Evolutionary conservation across 164 flowering plant species (phyloP), one percentile per base, ranked within the genome.

Genomic region (Litsea cubeba): DNA sequence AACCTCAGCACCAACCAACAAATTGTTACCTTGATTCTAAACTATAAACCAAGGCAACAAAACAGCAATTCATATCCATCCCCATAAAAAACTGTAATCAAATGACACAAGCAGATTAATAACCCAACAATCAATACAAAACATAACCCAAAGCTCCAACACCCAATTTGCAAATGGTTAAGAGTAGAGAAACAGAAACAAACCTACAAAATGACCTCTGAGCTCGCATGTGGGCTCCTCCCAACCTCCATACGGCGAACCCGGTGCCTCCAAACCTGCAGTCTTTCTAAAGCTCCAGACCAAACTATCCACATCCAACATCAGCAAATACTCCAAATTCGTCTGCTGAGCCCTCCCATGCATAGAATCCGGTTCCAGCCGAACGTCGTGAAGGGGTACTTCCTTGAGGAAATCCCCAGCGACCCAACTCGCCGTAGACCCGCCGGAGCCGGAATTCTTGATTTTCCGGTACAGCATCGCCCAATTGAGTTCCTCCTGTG

Each of bases 191-290:
- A 46, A 0, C 28, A 25, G 7, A 8, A 1, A 73, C 70, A 25
- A 26, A 90, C 98, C 98, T 22, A 93, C 97, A 79, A 95, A 95
- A 84, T 95, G 99, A 26, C 99, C 99, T 0, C 99, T 90, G 78
- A 95, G 97, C 86, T 95, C 93, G 20, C 1, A 3, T 24, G 23
- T 32, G 0, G 93, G 88, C 1, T n/a, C 82, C 80, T 95, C 99
- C 99, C 98, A 95, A 0, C 99, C 99, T 40, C 88, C 92, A 76
- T 91, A 90, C 0, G 98, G 81, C 11, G n/a, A 50, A 3, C 96
- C 91, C 0, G 84, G 86, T 0, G 90, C 87, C 8, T 83, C 74
- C 84, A 93, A 84, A 28, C 91, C 96, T 1, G 95, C 94, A 0
- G 90, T 93, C 71, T 93, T 88, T 74, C 98, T 79, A 71, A 93